Base-by-base conservation (phyloP, 306 rosid species). In the Pterocarpus macrocarpus region DNA sequence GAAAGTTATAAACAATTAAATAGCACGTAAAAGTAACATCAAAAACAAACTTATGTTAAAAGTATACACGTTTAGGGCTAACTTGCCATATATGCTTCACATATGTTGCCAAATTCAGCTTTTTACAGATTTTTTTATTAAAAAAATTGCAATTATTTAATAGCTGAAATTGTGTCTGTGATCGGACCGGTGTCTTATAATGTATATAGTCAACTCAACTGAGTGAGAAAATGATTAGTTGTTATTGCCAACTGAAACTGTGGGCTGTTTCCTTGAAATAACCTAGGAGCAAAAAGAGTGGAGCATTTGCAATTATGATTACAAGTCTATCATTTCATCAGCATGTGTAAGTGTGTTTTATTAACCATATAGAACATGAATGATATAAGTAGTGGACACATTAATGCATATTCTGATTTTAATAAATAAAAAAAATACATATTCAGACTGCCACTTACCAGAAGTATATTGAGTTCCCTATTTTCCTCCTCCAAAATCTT, bases 401-500 rank as follows among this genome's bases (percentile, higher is more conserved):
- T 4, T 36, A 14, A 58, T 63, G 4, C 1, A 12, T 22, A 22
- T 22, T 22, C 28, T 22, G 28, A 22, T 22, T 22, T 22, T 22
- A 22, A 22, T 22, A 22, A 22, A 22, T 22, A 22, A 22, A 22
- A 22, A 39, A 3, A 3, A 39, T 43, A 43, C 6, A 73, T 22
- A 41, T n/a, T 45, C 5, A 66, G 55, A 59, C 50, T 69, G 69
- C 3, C 10, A 83, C 87, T 66, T 80, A 95, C 98, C 97, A 93
- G 88, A 77, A 85, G 86, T 50, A 84, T 87, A 76, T 47, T 85
- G 73, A 95, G 99, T 62, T 87, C 92, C 82, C 85, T 87, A 67
- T 86, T 81, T 80, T 89, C 90, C 14, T 90, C 94, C 79, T 91
- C 99, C 89, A 89, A 66, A 38, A 89, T 84, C 81, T 83, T 89